Base-by-base conservation (phyloP, 768 basidiomycete species). In the Tephrocybe sp. region DNA sequence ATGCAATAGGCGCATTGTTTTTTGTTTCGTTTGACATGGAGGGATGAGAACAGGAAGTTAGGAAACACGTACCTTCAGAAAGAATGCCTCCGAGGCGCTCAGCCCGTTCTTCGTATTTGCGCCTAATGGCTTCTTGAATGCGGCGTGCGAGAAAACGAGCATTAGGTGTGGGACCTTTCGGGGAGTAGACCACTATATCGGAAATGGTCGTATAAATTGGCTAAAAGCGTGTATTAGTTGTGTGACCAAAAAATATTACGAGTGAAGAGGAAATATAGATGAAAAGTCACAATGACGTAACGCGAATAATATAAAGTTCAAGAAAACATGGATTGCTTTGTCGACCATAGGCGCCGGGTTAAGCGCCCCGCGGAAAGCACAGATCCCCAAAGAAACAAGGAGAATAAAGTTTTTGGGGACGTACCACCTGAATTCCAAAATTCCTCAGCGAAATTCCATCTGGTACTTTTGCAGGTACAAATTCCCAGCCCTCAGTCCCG, bases 151-250 rank as follows among this genome's bases (percentile, higher is more conserved):
- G 74, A 19, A 75, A 68, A 36, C 82, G 60, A 0, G 86, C 79
- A n/a, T 76, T 72, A 7, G 73, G 70, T 2, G 73, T 71, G 0
- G 74, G 73, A 10, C 90, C 89, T 33, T 68, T 76, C 7, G 89
- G 89, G 12, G 89, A 91, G 67, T 94, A 94, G 22, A 95, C 71
- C 54, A 94, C 84, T 30, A 95, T 83, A 59, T 95, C 93, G 38
- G 90, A 91, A n/a, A 95, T 73, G 6, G 90, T 86, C 1, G 86
- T 84, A 58, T 90, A 91, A 49, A 94, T 87, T 37, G 88, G 82
- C 90, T 91, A 38, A 39, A 25, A n/a, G n/a, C n/a, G n/a, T n/a
- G n/a, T n/a, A n/a, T n/a, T n/a, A n/a, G n/a, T n/a, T n/a, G n/a
- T n/a, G n/a, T n/a, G n/a, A n/a, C n/a, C n/a, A n/a, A n/a, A n/a